Evolutionary conservation across 805 yeast species (phyloP).

Genomic region (Pichia scutulata): DNA sequence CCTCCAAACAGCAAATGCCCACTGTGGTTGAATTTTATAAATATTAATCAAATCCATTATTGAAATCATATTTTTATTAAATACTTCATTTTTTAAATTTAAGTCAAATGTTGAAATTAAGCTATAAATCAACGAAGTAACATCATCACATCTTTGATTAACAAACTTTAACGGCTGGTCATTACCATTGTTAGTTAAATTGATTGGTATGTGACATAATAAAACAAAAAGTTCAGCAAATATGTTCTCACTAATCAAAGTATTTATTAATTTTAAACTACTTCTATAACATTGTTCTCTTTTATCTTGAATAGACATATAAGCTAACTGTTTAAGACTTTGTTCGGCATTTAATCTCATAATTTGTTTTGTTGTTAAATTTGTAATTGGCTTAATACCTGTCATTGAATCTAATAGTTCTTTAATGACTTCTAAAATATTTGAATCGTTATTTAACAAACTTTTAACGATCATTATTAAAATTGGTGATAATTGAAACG

Average conservation of each 20-base stretch:
- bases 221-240: conserved; percentile 61
- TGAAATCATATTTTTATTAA: conserved; percentile 30
- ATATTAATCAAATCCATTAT: conserved; percentile 33
- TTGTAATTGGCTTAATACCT: conserved; percentile 65
- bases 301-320: conserved; percentile 49
- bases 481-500: conserved; percentile 57
- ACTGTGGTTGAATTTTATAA: conserved; percentile 42
- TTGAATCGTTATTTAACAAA: conserved; percentile 49
- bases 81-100: conserved; percentile 33
- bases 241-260: conserved; percentile 36
- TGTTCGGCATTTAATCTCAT: conserved; percentile 57
- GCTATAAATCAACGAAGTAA: conserved; percentile 57
- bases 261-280: conserved; percentile 42
- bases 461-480: conserved; percentile 53
- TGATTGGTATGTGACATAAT: conserved; percentile 42
- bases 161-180: conserved; percentile 58
- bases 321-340: conserved; percentile 47
- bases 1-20: conserved; percentile 82
- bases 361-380: conserved; percentile 60
- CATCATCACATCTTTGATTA: conserved; percentile 65
- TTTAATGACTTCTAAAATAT: conserved; percentile 55
- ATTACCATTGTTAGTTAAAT: conserved; percentile 26
- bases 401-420: conserved; percentile 68
- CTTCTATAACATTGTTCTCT: conserved; percentile 42
- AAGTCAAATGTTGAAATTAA: conserved; percentile 51